Conservation (phyloP, 202 grass and related monocot genomes). For the Musa balbisiana region DNA sequence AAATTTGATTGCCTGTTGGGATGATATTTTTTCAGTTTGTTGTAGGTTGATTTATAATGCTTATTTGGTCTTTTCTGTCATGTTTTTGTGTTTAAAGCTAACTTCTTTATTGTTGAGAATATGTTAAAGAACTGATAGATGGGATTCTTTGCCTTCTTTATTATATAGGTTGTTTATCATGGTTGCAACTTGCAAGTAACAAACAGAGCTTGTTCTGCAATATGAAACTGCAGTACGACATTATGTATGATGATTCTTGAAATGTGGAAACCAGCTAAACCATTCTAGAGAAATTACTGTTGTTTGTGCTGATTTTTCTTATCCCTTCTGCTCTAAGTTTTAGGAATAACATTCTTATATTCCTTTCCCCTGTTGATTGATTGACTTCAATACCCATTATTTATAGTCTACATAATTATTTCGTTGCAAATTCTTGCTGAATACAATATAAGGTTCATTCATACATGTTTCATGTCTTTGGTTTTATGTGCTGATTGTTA, state of each 20-base stretch:
- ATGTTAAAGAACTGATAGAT: not conserved
- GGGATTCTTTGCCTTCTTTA: not conserved
- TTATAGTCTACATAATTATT: not conserved
- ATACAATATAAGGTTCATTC: constrained; percentile 12
- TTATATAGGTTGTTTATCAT: too few relatives aligned
- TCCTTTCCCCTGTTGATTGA: not conserved
- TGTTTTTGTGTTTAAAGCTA: not conserved
- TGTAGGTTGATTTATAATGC: not conserved
- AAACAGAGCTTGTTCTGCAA: not conserved
- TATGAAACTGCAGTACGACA: not conserved
- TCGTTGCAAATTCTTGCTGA: not conserved
- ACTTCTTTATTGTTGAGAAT: not conserved
- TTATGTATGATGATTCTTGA: not conserved
- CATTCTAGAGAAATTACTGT: not conserved
- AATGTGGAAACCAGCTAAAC: not conserved
- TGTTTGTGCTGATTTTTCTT: too few relatives aligned
- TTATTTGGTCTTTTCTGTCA: not conserved
- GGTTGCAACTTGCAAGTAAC: too few relatives aligned
- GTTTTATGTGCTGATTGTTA: constrained; percentile 15
- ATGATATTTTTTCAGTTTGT: not conserved
- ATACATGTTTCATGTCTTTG: not conserved
- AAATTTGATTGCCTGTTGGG: not conserved
- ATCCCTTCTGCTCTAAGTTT: too few relatives aligned
- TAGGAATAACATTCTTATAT: too few relatives aligned
- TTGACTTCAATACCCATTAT: not conserved